Conservation (phyloP, 192 early-diverging fungal species). For the Mortierella claussenii region DNA sequence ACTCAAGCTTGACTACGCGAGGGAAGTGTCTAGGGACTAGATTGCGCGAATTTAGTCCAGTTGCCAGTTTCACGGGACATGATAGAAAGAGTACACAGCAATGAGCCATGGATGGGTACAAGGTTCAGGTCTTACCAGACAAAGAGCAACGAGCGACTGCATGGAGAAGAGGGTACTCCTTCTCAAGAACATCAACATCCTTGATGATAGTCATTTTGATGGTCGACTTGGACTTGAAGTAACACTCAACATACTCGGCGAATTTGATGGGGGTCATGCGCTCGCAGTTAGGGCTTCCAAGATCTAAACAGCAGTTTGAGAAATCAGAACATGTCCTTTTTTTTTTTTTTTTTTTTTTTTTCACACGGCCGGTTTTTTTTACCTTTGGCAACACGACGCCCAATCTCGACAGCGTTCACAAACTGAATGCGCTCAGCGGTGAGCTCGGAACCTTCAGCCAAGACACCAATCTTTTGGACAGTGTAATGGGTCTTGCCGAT, state of each 20-base stretch:
- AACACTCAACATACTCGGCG: constrained; percentile 71
- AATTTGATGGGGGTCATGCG: constrained; percentile 86
- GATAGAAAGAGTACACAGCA: no score
- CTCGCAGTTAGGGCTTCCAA: constrained; percentile 87
- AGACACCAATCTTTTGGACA: constrained; percentile 70
- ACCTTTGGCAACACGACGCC: constrained; percentile 75
- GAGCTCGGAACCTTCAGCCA: constrained; percentile 49
- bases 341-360: constrained; percentile 1
- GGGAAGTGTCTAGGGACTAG: constrained; percentile 72
- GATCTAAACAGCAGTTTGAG: constrained; percentile 59
- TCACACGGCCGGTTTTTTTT: constrained; percentile 7
- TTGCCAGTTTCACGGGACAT: no score
- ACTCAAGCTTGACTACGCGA: constrained; percentile 72
- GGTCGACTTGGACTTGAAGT: constrained; percentile 64
- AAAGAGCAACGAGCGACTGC: constrained; percentile 79
- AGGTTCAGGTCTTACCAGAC: constrained; percentile 61
- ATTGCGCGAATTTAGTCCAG: no score
- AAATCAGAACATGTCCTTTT: not conserved
- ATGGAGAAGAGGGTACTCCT: constrained; percentile 86
- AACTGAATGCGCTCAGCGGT: constrained; percentile 56
- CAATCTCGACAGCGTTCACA: constrained; percentile 77
- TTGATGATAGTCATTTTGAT: constrained; percentile 73
- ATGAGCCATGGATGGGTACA: no score
- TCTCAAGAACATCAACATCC: constrained; percentile 74
- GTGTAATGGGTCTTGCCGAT: constrained; percentile 60